These are phyloP conservation scores for Trichoderma virens DNA, from an alignment of 495 filamentous ascomycete genomes.

Conservation along the genomic window DNA sequence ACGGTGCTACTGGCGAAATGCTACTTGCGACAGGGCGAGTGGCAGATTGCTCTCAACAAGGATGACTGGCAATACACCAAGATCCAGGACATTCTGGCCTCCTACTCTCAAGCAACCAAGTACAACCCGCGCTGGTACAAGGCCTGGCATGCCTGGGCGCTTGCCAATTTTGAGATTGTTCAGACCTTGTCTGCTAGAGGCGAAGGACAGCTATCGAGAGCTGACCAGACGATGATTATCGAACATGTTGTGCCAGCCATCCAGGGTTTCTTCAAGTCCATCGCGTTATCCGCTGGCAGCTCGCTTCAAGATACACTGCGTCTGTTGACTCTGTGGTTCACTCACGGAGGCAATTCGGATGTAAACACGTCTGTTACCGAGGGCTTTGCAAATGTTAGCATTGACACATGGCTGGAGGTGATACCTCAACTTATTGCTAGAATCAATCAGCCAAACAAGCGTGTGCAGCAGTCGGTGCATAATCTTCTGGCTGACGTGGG, in stretches of 20 bases:
- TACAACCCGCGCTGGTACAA: slow-evolving; percentile 96
- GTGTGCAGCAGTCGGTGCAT: slow-evolving; percentile 83
- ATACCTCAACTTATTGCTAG: slow-evolving; percentile 95
- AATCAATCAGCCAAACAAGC: slow-evolving; percentile 87
- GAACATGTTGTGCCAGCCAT: slow-evolving; percentile 93
- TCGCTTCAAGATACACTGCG: slow-evolving; percentile 92
- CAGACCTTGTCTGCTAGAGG: slow-evolving; percentile 60
- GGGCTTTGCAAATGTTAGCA: slow-evolving; percentile 80
- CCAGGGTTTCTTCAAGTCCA: slow-evolving; percentile 90
- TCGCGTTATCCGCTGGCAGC: slow-evolving; percentile 80
- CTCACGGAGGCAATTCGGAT: slow-evolving; percentile 78
- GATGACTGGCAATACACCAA: slow-evolving; percentile 81
- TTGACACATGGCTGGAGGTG: slow-evolving; percentile 97
- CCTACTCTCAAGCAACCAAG: slow-evolving; percentile 82
- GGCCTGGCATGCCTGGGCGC: slow-evolving; percentile 98
- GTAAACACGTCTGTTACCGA: slow-evolving; percentile 83
- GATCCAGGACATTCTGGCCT: slow-evolving; percentile 67
- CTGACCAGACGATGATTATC: slow-evolving; percentile 57
- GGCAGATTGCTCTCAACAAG: slow-evolving; percentile 74
- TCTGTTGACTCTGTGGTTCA: slow-evolving; percentile 91
- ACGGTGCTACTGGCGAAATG: slow-evolving; percentile 84
- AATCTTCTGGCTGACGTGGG: slow-evolving; percentile 86
- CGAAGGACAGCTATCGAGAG: slow-evolving; percentile 47
- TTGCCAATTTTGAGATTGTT: slow-evolving; percentile 97
- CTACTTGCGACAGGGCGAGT: slow-evolving; percentile 91